A percentile compares a stretch with the other conserved stretches of the same genome.
Conservation (phyloP, 192 early-diverging fungal species). For the Coemansia sp. region DNA sequence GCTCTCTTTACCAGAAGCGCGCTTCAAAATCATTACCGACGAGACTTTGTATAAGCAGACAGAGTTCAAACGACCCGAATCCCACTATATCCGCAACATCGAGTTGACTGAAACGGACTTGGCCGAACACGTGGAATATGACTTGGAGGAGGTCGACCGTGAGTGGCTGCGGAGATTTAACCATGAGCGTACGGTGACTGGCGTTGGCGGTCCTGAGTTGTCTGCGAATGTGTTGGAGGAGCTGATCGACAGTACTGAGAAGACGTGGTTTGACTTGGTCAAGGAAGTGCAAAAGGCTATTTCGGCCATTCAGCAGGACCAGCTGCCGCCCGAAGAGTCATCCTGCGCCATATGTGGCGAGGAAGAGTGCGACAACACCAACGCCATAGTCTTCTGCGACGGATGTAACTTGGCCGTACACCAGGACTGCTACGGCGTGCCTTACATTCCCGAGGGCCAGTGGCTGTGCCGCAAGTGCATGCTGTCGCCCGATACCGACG, state of each 20-base stretch:
- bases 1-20: slow-evolving; percentile 34
- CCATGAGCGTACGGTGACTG: slow-evolving; percentile 50
- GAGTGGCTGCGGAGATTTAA: slow-evolving; percentile 76
- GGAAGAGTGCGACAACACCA: slow-evolving; percentile 98
- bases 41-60: slow-evolving; percentile 2
- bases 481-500: slow-evolving; percentile 88
- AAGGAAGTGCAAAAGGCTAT: slow-evolving; percentile 79
- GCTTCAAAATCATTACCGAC: slow-evolving; percentile 24
- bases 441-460: slow-evolving; percentile 98
- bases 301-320: slow-evolving; percentile 57
- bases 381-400: slow-evolving; percentile 99
- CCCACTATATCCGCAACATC: slow-evolving; percentile 74
- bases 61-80: slow-evolving; percentile 62
- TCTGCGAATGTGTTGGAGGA: slow-evolving; percentile 70
- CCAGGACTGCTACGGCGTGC: slow-evolving; percentile 99
- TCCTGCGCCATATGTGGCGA: slow-evolving; percentile 96
- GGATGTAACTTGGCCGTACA: slow-evolving; percentile 99
- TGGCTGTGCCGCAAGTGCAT: slow-evolving; percentile 99
- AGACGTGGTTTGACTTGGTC: slow-evolving; percentile 94
- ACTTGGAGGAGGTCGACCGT: slow-evolving; percentile 96
- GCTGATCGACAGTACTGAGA: slow-evolving; percentile 90
- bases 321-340: slow-evolving; percentile 76
- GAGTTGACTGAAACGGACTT: slow-evolving; percentile 58
- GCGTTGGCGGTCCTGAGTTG: slow-evolving; percentile 11
- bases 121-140: slow-evolving; percentile 83